Base-by-base conservation (phyloP, 768 basidiomycete species). In the Phylloporus sp. region DNA sequence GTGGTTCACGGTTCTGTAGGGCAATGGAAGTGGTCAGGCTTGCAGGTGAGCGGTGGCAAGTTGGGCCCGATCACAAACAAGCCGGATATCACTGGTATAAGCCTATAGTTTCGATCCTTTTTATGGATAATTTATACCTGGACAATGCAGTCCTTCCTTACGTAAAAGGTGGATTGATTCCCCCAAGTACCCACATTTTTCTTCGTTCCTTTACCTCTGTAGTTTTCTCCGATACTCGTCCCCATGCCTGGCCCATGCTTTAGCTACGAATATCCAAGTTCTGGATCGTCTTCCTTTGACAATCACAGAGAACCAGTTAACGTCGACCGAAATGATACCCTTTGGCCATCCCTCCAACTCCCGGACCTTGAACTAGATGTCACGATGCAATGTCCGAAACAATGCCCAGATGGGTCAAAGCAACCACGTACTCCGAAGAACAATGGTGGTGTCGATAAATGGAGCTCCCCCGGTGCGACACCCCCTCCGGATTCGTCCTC, bases 11-110 rank as follows among this genome's bases (percentile, higher is more conserved):
- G 12, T 39, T 49, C 20, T 22, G 23, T 39, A 77, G 79, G 78
- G 5, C 63, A 59, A 0, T 84, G 81, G 80, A 62, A 79, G 57
- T 83, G 80, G 80, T 59, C 74, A 5, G 64, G 61, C 15, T 69
- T 84, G 49, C 63, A 62, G 32, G 70, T 73, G 22, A 63, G 65
- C 1, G 82, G 82, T 3, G 81, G 80, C 16, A 51, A 63, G 23
- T 60, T 59, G 50, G 78, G 80, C 24, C n/a, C 26, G 15, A 51
- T 55, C 16, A 44, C 1, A 12, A 76, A 77, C 53, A 62, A 59
- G 46, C 56, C 60, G 16, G 59, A 55, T 9, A 67, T 77, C 23
- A 49, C 28, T 18, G 72, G 73, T 76, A 71, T 55, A 50, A 29
- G 12, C 26, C 58, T 59, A 22, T 71, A 62, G 31, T 41, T 41